Evolutionary conservation across 345 rosid species (phyloP), one percentile per base, ranked within the genome.

Genomic region (Rhizophora apiculata): DNA sequence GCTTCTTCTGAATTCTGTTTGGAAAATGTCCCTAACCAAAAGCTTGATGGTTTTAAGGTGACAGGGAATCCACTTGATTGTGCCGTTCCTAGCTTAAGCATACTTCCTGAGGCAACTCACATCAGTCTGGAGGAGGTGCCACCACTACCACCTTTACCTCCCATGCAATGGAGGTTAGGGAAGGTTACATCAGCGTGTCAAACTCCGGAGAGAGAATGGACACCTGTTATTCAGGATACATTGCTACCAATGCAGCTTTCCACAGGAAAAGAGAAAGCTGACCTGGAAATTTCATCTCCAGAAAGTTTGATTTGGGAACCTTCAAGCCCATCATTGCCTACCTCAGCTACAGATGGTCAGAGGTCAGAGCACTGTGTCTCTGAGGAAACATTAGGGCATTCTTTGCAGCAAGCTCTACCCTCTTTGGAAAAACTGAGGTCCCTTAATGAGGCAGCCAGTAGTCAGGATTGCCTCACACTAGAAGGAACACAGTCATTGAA

Each of bases 141-240:
- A 57, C 96, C 96, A 36, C 67, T 93, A 73, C 93, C 96, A 0
- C 97, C 98, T 75, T 82, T 89, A 72, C 96, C 97, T 78, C 96
- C 97, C 68, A 80, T 91, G 85, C 93, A 94, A 56, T 91, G 97
- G 98, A 88, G 85, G 68, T 39, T 84, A 51, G 92, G 94, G 62
- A 91, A 81, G 82, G 69, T 68, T 81, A 89, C 71, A 72, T 78
- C 82, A 65, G 67, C 72, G 81, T 69, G 79, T 29, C 73, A 56
- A 39, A 66, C 76, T 72, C 74, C 74, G 29, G 78, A 82, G 74
- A 75, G 72, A 31, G 88, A 82, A 74, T 55, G 66, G 65, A 68
- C 52, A 6, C 81, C 73, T 73, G 74, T 66, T 64, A 76, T 74
- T 71, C 72, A 71, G 51, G 78, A 56, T 32, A 64, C 72, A 58